Evolutionary conservation across 371 early-diverging fungal species (phyloP).

Genomic region (Mucor irregularis): DNA sequence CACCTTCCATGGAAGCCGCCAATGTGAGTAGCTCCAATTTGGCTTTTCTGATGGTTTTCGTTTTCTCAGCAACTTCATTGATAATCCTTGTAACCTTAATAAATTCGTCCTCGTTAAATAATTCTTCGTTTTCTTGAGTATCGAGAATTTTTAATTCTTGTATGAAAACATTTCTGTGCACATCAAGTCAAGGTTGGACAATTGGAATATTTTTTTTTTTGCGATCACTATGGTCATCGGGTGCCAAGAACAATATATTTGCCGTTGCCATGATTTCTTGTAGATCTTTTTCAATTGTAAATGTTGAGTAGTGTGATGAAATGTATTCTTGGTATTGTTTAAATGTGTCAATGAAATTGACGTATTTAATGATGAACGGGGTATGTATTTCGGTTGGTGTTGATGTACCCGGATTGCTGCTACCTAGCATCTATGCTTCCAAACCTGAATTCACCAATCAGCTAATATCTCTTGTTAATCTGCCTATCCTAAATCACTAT

Average conservation of each 20-base stretch:
- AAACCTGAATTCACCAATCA: too few species aligned
- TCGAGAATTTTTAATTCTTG: conserved; percentile 15
- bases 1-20: conserved; percentile 13
- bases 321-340: conserved; percentile 8
- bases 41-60: conserved; percentile 10
- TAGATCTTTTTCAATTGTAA: conserved; percentile 9
- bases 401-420: conserved; percentile 8
- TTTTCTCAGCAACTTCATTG: conserved; percentile 12
- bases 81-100: conserved; percentile 10
- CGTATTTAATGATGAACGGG: conserved; percentile 7
- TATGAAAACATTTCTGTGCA: conserved; percentile 7
- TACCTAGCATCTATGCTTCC: too few species aligned
- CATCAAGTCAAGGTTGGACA: conserved; percentile 9
- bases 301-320: conserved; percentile 8
- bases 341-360: conserved; percentile 6
- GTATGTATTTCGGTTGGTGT: conserved; percentile 10
- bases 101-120: conserved; percentile 13
- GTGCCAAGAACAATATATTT: conserved; percentile 5
- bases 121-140: conserved; percentile 11
- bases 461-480: too few species aligned
- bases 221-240: conserved; percentile 8
- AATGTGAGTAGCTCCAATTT: conserved; percentile 13
- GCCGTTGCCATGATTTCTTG: conserved; percentile 7
- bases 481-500: too few species aligned
- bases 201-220: conserved; percentile 8